Conservation (phyloP, 805 yeast species). For the Barnettozyma vustinii region DNA sequence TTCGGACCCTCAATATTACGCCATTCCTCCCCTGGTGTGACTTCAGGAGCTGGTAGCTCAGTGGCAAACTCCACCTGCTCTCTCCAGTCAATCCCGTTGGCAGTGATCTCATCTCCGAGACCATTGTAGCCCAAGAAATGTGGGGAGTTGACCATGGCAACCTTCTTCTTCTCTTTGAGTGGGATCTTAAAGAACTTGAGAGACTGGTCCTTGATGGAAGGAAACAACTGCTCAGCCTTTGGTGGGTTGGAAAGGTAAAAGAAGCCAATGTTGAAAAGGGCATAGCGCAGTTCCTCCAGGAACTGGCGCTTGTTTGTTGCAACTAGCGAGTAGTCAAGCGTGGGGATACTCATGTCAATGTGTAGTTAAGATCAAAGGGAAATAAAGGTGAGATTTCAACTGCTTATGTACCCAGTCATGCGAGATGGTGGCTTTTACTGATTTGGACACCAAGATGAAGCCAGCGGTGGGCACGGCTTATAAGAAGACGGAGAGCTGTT, state of each 20-base stretch:
- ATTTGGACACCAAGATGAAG: neutral
- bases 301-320: slow-evolving; percentile 1
- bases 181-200: slow-evolving; percentile 36
- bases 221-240: slow-evolving; percentile 21
- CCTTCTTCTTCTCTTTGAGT: slow-evolving; percentile 31
- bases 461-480: neutral
- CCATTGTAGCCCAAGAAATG: slow-evolving; percentile 44
- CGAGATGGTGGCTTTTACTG: neutral
- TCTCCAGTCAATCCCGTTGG: slow-evolving; percentile 41
- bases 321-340: slow-evolving; percentile 1
- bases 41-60: slow-evolving; percentile 41
- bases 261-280: slow-evolving; percentile 43
- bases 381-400: neutral
- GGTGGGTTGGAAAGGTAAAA: slow-evolving; percentile 42
- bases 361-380: neutral
- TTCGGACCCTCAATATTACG: slow-evolving; percentile 44
- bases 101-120: slow-evolving; percentile 42
- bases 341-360: slow-evolving; percentile 1
- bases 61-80: slow-evolving; percentile 45
- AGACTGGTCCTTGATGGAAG: slow-evolving; percentile 28
- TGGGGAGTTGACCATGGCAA: slow-evolving; percentile 38
- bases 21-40: slow-evolving; percentile 29
- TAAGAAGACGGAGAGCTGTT: neutral
- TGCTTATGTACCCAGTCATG: neutral
- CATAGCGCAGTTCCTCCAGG: slow-evolving; percentile 37